These are phyloP conservation scores for Funneliformis mosseae DNA, from an alignment of 192 early-diverging fungal genomes.

Conservation along the genomic window DNA sequence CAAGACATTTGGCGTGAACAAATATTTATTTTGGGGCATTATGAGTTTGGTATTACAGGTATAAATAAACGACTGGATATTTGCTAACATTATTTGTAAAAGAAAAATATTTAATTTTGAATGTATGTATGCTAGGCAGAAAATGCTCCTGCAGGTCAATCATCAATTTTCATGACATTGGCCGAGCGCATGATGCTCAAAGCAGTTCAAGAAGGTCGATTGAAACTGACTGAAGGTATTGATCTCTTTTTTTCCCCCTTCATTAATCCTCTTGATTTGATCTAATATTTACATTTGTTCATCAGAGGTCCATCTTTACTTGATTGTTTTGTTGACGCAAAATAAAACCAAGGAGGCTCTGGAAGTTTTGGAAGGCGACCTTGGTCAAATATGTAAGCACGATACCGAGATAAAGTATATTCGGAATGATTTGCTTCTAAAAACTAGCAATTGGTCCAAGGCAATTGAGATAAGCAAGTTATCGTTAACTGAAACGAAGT, in stretches of 20 bases:
- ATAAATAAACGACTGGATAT: not conserved
- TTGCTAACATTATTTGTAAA: not conserved
- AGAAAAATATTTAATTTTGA: not conserved
- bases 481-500: constrained; percentile 19
- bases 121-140: constrained; percentile 41
- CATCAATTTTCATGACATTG: constrained; percentile 62
- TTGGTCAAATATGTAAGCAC: constrained; percentile 66
- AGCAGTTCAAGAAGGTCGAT: constrained; percentile 64
- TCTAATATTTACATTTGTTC: not conserved
- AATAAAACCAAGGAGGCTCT: constrained; percentile 69
- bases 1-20: constrained; percentile 74
- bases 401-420: constrained; percentile 74
- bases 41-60: constrained; percentile 80
- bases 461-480: constrained; percentile 37
- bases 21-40: constrained; percentile 88
- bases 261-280: not conserved
- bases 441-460: constrained; percentile 47
- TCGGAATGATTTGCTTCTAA: constrained; percentile 55
- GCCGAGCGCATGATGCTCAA: constrained; percentile 86
- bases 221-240: constrained; percentile 70
- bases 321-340: constrained; percentile 72
- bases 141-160: constrained; percentile 37
- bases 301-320: constrained; percentile 74
- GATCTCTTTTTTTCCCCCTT: not conserved
- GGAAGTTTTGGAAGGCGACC: constrained; percentile 59